Evolutionary conservation across 2,329 filamentous ascomycete species (phyloP).

Genomic region (Colletotrichum coccodes): DNA sequence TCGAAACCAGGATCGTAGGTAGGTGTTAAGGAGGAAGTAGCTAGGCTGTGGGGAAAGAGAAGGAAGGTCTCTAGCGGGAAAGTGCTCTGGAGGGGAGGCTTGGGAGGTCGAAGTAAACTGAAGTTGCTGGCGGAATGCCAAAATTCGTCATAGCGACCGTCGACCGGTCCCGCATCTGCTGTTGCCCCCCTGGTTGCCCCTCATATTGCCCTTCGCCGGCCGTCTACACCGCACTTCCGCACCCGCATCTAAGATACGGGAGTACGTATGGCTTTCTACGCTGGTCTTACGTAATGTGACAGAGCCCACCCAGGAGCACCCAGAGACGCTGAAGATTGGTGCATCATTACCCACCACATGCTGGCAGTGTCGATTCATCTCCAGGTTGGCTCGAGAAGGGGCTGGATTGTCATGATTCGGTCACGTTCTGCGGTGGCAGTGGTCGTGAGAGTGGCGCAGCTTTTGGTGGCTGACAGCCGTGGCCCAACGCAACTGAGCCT

Average conservation of each 20-base stretch:
- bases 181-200: conserved; percentile 27
- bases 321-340: conserved; percentile 23
- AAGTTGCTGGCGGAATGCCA: conserved; percentile 27
- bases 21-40: conserved; percentile 16
- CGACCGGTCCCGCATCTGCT: conserved; percentile 25
- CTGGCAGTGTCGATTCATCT: not conserved
- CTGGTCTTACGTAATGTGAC: conserved; percentile 17
- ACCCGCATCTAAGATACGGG: conserved; percentile 16
- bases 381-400: not conserved
- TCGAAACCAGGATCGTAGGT: conserved; percentile 22
- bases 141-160: conserved; percentile 33
- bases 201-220: conserved; percentile 12
- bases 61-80: conserved; percentile 26
- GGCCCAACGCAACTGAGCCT: not conserved
- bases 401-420: not conserved
- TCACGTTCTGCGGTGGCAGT: not conserved
- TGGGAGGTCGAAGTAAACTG: conserved; percentile 32
- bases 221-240: conserved; percentile 29
- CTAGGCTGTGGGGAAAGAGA: conserved; percentile 28
- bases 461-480: not conserved
- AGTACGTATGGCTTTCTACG: conserved; percentile 17
- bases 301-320: not conserved
- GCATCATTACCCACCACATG: not conserved
- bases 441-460: not conserved
- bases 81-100: conserved; percentile 23